Percentiles rank a stretch among this genome's conserved stretches.
Conservation (phyloP, 2,329 filamentous ascomycete species). For the Talaromyces pinophilus region DNA sequence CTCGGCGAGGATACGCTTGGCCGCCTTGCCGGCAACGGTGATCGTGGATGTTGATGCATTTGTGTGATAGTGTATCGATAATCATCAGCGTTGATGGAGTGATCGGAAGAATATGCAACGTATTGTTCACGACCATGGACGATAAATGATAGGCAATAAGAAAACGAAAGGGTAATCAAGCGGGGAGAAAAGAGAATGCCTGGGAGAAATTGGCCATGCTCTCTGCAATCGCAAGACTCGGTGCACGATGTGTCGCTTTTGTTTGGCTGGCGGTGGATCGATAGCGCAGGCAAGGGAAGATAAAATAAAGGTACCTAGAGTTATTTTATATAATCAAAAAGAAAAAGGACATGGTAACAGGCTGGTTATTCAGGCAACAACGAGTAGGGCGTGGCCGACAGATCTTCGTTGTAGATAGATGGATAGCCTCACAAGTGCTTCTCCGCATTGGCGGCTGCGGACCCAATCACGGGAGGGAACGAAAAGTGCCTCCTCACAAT, state of each 20-base stretch:
- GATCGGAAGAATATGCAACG: not conserved
- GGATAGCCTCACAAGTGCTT: constrained; percentile 38
- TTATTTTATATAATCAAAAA: constrained; percentile 25
- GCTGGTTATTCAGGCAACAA: constrained; percentile 29
- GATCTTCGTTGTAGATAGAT: constrained; percentile 28
- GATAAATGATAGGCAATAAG: constrained; percentile 7
- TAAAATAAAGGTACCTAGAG: constrained; percentile 8
- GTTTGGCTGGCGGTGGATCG: not conserved
- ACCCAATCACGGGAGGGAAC: constrained; percentile 28
- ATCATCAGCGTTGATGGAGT: constrained; percentile 14
- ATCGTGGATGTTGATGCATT: constrained; percentile 95
- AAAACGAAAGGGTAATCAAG: constrained; percentile 32
- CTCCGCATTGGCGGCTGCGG: constrained; percentile 40
- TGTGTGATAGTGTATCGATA: constrained; percentile 30
- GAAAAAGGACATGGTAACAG: constrained; percentile 19
- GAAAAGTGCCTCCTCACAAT: constrained; percentile 33
- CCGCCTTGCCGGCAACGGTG: constrained; percentile 71
- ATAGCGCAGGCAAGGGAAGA: not conserved
- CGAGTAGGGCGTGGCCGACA: constrained; percentile 22
- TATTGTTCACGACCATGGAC: constrained; percentile 3
- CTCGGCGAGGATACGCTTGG: constrained; percentile 72
- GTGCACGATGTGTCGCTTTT: not conserved
- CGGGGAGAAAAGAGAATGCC: constrained; percentile 36
- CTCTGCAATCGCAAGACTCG: constrained; percentile 29
- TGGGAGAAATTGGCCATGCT: constrained; percentile 43